Evolutionary conservation across 768 basidiomycete species (phyloP).

Genomic region (Tulasnella sp.): DNA sequence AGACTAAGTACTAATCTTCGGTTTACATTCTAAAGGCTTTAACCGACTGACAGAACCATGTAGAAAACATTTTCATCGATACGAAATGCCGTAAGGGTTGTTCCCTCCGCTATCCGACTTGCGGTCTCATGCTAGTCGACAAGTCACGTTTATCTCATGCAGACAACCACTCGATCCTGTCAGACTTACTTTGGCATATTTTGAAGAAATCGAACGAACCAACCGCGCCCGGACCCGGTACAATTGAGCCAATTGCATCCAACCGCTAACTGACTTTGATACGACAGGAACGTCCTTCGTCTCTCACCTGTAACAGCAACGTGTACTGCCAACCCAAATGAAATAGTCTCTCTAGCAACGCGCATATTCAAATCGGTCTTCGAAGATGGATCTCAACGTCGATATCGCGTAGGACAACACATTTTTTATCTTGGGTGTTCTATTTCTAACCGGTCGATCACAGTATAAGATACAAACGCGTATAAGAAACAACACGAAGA

Average conservation of each 20-base stretch:
- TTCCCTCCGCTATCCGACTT: not conserved
- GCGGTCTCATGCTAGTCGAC: not conserved
- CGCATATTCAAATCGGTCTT: slow-evolving; percentile 45
- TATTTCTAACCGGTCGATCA: not conserved
- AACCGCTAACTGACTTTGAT: not conserved
- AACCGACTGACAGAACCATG: not conserved
- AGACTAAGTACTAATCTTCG: slow-evolving; percentile 45
- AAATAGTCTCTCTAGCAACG: slow-evolving; percentile 53
- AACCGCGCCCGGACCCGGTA: slow-evolving; percentile 59
- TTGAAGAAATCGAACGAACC: slow-evolving; percentile 48
- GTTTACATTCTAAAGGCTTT: not conserved
- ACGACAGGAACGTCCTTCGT: slow-evolving; percentile 51
- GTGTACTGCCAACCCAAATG: slow-evolving; percentile 55
- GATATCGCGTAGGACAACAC: slow-evolving; percentile 31
- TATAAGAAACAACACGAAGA: slow-evolving; percentile 62
- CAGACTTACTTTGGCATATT: slow-evolving; percentile 48
- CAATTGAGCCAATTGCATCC: slow-evolving; percentile 6
- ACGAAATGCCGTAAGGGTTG: slow-evolving; percentile 61
- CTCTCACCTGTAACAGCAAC: slow-evolving; percentile 58
- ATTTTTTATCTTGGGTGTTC: not conserved
- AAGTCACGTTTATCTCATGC: slow-evolving; percentile 74
- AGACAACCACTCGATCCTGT: slow-evolving; percentile 69
- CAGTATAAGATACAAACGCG: slow-evolving; percentile 77
- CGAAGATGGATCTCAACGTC: slow-evolving; percentile 28
- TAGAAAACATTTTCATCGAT: slow-evolving; percentile 68